Evolutionary conservation across 2,329 filamentous ascomycete genomes (phyloP), one percentile per base, ranked within the genome.

Genomic region (Penicillium digitatum): DNA sequence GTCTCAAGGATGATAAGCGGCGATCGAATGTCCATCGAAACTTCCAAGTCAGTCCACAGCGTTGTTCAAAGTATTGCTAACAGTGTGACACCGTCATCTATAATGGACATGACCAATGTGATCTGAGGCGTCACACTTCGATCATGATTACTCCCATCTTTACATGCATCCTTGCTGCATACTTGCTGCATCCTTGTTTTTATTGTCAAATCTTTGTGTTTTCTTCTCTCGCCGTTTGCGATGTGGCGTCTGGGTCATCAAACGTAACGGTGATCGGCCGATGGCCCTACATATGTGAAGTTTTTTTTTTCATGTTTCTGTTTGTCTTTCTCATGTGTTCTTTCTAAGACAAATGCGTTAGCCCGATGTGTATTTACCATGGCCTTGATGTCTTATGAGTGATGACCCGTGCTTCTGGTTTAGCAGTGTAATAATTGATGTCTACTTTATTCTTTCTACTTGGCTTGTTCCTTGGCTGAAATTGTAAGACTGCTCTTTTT

Each of bases 41-140:
- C 66, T 18, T 68, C 66, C 54, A 68, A 64, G 39, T 76, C 74
- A 7, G 69, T 74, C 22, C 71, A 76, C 54, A 78, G 75, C 58
- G 67, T 75, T 54, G 73, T 69, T 39, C 74, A 74, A 35, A 76
- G 74, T 57, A 67, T 75, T 55, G 72, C 70, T 37, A 74, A 74
- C 37, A 76, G 74, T 48, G 68, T 74, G 52, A 72, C 70, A 27
- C 73, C 74, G 24, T 75, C 75, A 47, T 74, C 71, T 34, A 74
- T 69, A 54, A 72, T 76, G 63, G 74, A 76, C 59, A 74, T 74
- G 69, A 71, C 71, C 53, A 75, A 75, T 60, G 67, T 75, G 69
- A 73, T 76, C 53, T 76, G 69, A 76, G 70, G 69, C 69, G 71
- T 73, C 72, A 74, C 71, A 69, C 70, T 74, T 64, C 35, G 48